These are phyloP conservation scores for Casuarina cunninghamiana DNA, from an alignment of 306 rosid species.

Conservation along the genomic window DNA sequence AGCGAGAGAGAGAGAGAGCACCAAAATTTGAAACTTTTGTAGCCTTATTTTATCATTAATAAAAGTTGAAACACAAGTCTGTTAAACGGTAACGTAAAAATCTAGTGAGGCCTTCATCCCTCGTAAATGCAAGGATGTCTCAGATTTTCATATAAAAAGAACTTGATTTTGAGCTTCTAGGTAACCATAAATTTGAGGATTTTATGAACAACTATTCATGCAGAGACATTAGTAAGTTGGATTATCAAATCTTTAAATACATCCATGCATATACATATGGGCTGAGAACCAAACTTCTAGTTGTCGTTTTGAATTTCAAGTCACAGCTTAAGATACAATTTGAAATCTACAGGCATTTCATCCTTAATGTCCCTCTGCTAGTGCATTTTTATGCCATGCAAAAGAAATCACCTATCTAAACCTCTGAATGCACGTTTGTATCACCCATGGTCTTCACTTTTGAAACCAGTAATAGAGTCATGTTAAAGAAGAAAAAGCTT, in stretches of 20 bases:
- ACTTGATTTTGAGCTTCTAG: slow-evolving; percentile 7
- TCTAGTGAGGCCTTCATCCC: neutral
- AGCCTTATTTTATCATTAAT: neutral
- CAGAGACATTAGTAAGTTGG: neutral
- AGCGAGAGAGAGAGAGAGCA: neutral
- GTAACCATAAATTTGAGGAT: neutral
- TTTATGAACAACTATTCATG: neutral
- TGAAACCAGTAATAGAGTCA: neutral
- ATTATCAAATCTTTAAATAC: neutral
- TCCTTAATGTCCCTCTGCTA: neutral
- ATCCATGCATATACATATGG: neutral
- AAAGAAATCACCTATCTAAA: neutral
- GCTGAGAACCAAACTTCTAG: neutral
- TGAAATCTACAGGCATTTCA: neutral
- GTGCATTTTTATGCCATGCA: neutral
- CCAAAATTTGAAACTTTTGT: neutral
- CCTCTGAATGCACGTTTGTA: neutral
- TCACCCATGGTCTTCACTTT: neutral
- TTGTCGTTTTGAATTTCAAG: neutral
- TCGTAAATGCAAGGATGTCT: neutral
- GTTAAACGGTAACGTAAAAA: neutral
- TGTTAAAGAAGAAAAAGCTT: neutral
- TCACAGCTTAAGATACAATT: neutral
- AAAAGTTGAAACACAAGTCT: neutral
- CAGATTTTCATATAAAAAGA: neutral